phyloP scores from a whole-genome alignment of 2,329 filamentous ascomycete genomes.

The Botrytis galanthina region DNA sequence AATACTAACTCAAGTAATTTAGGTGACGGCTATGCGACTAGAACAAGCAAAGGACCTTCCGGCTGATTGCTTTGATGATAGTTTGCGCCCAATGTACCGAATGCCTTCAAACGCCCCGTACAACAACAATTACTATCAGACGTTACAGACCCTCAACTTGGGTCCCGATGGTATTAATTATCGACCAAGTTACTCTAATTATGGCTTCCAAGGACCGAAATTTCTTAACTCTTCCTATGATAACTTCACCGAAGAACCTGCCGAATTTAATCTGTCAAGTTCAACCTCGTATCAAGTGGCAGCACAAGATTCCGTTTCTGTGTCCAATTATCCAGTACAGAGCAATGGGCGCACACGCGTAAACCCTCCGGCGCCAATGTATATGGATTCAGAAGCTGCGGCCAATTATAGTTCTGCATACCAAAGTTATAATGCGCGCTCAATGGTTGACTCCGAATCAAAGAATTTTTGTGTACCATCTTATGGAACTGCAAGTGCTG shows the following conservation, averaged over 20 bases:
- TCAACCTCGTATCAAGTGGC: constrained; percentile 7
- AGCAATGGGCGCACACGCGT: constrained; percentile 8
- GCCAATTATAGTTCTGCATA: constrained; percentile 7
- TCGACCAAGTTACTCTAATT: not conserved
- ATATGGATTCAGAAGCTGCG: constrained; percentile 8
- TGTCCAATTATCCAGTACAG: constrained; percentile 13
- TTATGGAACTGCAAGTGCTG: not conserved
- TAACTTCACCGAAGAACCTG: constrained; percentile 6
- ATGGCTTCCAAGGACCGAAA: constrained; percentile 7
- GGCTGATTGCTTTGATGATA: constrained; percentile 7
- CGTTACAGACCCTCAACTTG: constrained; percentile 1
- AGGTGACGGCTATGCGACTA: constrained; percentile 31
- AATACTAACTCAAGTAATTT: constrained; percentile 22
- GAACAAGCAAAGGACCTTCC: constrained; percentile 12
- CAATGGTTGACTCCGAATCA: constrained; percentile 11
- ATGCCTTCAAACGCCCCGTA: not conserved
- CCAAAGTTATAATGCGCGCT: constrained; percentile 12
- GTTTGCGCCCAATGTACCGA: constrained; percentile 8
- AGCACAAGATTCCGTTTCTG: constrained; percentile 5
- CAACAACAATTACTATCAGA: not conserved
- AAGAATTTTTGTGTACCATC: constrained; percentile 9
- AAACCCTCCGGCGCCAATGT: not conserved
- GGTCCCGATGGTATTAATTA: not conserved
- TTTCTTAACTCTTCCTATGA: not conserved
- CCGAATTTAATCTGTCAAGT: not conserved